Percentiles rank a stretch among this genome's conserved stretches.
Conservation (phyloP, 2,329 filamentous ascomycete species). For the Epichloe bromicola region DNA sequence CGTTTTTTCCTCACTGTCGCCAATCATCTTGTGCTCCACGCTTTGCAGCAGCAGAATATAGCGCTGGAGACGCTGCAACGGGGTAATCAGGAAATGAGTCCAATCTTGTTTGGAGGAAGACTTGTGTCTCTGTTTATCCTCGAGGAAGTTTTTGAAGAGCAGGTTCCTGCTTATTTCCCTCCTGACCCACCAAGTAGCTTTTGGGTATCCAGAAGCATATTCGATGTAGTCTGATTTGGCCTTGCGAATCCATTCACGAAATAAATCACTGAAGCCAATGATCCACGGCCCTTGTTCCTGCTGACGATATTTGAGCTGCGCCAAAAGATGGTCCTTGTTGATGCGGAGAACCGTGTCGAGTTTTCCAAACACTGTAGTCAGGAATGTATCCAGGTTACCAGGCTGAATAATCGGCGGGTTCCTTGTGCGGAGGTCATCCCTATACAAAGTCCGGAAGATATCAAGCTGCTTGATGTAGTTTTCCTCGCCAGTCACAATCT, state of each 20-base stretch:
- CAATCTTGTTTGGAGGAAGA: conserved; percentile 74
- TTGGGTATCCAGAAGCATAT: conserved; percentile 78
- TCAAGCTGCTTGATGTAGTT: conserved; percentile 81
- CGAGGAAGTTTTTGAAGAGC: conserved; percentile 74
- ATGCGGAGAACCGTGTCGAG: conserved; percentile 78
- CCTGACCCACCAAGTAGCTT: conserved; percentile 69
- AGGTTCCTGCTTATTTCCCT: conserved; percentile 76
- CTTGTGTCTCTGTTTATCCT: conserved; percentile 65
- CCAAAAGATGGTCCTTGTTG: conserved; percentile 84
- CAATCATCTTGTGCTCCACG: conserved; percentile 69
- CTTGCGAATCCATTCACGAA: conserved; percentile 96
- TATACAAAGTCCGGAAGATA: conserved; percentile 72
- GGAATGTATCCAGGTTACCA: conserved; percentile 65
- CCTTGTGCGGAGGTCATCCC: conserved; percentile 60
- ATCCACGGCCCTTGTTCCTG: conserved; percentile 95
- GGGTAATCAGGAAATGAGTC: conserved; percentile 88
- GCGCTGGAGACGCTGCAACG: conserved; percentile 82
- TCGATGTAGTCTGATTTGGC: conserved; percentile 81
- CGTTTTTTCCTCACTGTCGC: conserved; percentile 78
- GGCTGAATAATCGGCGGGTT: conserved; percentile 72
- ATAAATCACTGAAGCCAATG: conserved; percentile 87
- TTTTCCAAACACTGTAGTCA: conserved; percentile 79
- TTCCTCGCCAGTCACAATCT: conserved; percentile 90
- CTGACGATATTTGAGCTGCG: conserved; percentile 92
- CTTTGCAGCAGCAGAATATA: conserved; percentile 75